Base-by-base conservation (phyloP, 1,284 basidiomycete species). In the Apiotrichum brassicae region DNA sequence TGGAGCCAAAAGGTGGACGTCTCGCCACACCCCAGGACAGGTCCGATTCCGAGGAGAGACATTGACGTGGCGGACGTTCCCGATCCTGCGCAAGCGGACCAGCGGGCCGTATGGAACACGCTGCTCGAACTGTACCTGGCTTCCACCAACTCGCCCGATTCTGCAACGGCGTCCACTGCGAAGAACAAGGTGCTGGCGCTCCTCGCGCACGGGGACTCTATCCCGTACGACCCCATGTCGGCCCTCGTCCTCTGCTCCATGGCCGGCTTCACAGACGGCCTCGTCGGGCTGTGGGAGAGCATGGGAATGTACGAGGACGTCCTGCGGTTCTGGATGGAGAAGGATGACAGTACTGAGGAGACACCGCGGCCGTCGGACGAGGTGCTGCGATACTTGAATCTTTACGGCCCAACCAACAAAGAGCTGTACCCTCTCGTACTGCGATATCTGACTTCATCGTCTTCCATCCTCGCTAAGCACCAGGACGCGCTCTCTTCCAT, bases 221-320 rank as follows among this genome's bases (percentile, higher is more conserved):
- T 94, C 8, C 91, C 91, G 0, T 94, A 90, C 66, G 93, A 97
- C 62, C 78, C 82, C 2, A 89, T 82, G 47, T 93, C 97, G 66
- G 94, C 93, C 3, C 77, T 98, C 23, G 86, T 98, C 36, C 79
- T 99, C 0, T 98, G 93, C 73, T 87, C 91, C 6, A 87, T 84
- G 37, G 79, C 81, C 30, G 77, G 76, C 3, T 97, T 91, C 66
- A 90, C 84, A 0, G 80, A 82, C 0, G 94, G 94, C 0, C 78
- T 95, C 11, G 85, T 97, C 0, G 75, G 87, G 9, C 76, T 98
- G 1, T 97, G 92, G 86, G 94, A 97, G 73, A 82, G 82, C 47
- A 78, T 92, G 76, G 91, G 86, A 3, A 93, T 97, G 92, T 89
- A 90, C 70, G 95, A 97, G 63, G 93, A 97, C 57, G 83, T 97